phyloP scores from a whole-genome alignment of 176 grass and related monocot genomes.

The Avena insularis region DNA sequence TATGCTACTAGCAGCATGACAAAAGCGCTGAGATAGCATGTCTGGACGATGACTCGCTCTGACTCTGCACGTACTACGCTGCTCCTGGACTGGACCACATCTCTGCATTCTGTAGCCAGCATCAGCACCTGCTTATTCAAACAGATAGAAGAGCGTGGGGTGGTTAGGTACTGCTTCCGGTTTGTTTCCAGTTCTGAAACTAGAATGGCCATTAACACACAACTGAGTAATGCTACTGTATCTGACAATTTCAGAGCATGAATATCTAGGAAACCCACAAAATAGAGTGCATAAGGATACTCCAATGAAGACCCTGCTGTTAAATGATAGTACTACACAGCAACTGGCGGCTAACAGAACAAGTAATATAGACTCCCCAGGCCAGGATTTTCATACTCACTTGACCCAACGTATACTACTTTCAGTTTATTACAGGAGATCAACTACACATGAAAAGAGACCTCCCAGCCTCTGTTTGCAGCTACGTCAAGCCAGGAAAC shows the following conservation, averaged over 20 bases:
- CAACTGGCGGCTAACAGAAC: not conserved
- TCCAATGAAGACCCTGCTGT: not conserved
- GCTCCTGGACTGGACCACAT: not conserved
- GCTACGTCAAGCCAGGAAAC: not conserved
- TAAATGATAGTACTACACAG: not conserved
- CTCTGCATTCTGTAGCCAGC: not conserved
- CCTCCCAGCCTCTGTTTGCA: not conserved
- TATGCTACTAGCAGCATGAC: slow-evolving; percentile 18
- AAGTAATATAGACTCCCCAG: no score
- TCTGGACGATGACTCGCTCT: not conserved
- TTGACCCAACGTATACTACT: not conserved
- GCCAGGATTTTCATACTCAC: not conserved
- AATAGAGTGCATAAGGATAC: not conserved
- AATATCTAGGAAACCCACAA: not conserved
- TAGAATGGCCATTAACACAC: not conserved
- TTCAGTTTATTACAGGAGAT: not conserved
- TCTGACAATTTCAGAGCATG: not conserved
- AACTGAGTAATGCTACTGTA: not conserved
- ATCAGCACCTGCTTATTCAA: not conserved
- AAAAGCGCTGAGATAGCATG: not conserved
- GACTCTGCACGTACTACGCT: not conserved
- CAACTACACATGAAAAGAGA: not conserved
- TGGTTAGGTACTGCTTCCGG: not conserved
- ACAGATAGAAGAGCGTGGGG: not conserved
- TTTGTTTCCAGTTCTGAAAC: not conserved